Evolutionary conservation across 2,329 filamentous ascomycete genomes (phyloP), one percentile per base, ranked within the genome.

Genomic region (Pseudocercospora ulei): DNA sequence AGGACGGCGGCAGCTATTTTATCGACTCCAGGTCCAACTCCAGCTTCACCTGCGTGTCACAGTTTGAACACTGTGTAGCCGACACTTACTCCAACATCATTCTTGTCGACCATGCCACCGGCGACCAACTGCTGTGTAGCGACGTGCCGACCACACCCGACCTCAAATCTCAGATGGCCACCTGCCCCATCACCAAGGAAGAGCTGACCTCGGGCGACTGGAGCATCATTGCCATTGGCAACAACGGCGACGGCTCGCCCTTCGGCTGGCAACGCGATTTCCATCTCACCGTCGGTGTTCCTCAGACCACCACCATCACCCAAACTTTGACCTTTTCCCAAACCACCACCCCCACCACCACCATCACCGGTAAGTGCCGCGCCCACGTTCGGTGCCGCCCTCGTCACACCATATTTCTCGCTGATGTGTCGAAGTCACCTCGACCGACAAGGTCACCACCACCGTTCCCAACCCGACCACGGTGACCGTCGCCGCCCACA

Each of bases 181-280:
- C 58, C 40, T 69, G 65, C 40, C 63, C 63, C 2, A 56, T 66
- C 17, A 42, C 53, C 12, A 68, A 68, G 49, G 58, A 56, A 30
- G 53, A 66, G 36, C 63, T 69, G 53, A 53, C 47, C n/a, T 59
- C 60, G 27, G 66, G 66, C 4, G 59, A 62, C 20, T 68, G 63
- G 62, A 61, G 64, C 3, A 53, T 69, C 6, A 44, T 68, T 8
- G 53, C 65, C 38, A 55, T 69, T 4, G 49, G 64, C 20, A 67
- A 67, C 22, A 65, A 68, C 46, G 65, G 58, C 23, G 54, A 61
- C 26, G 64, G 60, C 11, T 56, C 61, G 13, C 64, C 66, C 1
- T 66, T 68, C 34, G 65, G 62, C 11, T 67, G 62, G 56, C 54
- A 68, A 47, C 58, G 66, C 52, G 62, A 65, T 54, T 60, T 55